Evolutionary conservation across 2,329 filamentous ascomycete genomes (phyloP), one percentile per base, ranked within the genome.

Genomic region (Dactylonectria macrodidyma): DNA sequence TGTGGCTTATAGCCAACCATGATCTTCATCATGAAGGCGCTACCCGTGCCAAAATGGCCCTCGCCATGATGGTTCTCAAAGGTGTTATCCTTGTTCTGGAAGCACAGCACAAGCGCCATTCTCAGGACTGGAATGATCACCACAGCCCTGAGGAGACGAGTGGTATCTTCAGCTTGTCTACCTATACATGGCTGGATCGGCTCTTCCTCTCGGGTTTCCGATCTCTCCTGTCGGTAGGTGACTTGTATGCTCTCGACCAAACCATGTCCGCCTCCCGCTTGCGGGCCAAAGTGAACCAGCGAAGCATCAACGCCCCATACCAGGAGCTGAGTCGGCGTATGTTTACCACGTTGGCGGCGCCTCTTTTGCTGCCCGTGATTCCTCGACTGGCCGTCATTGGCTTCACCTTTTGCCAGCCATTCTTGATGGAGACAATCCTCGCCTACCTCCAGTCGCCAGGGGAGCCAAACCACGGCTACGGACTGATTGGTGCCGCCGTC

Each of bases 391-490:
- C 79, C 1, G 69, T 83, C 4, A 76, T 83, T 3, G 83, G 77
- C 9, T 83, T 84, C 66, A 81, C 73, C 12, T 82, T 83, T 46
- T 82, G 81, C 46, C 82, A 83, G 48, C 83, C 84, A 0, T 81
- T 85, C 26, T 79, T 86, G 44, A 82, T 85, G 59, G 75, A 83
- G 12, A 72, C 77, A 0, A 74, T 83, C 0, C 71, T 85, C 1
- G 65, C 69, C 2, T 81, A 82, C 44, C 75, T 85, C 2, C 68
- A 73, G 22, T 47, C 69, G 0, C 14, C 55, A 0, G 61, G 68
- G 0, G 65, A 67, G 4, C 33, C 38, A 0, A 64, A 70, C 0
- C 80, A 78, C 38, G 79, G 82, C 1, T 84, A 83, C 64, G 84
- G 83, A 0, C 77, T 85, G 4, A 83, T 86, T 10, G 84, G 80